Conservation (phyloP, 2,329 filamentous ascomycete species). For the Tympanopsis confertula region DNA sequence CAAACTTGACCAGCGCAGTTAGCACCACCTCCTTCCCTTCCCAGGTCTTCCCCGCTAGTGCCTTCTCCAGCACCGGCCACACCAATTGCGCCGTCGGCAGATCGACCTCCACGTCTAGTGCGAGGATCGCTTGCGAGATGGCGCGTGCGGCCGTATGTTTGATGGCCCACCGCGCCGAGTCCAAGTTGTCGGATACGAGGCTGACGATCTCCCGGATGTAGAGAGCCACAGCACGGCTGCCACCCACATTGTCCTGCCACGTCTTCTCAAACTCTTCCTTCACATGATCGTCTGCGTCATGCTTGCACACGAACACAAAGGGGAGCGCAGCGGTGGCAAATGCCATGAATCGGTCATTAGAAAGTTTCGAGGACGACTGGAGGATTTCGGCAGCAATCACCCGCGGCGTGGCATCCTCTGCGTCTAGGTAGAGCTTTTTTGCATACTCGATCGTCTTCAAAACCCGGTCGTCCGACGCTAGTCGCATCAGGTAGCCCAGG, state of each 20-base stretch:
- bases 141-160: slow-evolving; percentile 80
- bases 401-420: slow-evolving; percentile 66
- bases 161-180: slow-evolving; percentile 76
- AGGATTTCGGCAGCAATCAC: slow-evolving; percentile 75
- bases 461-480: slow-evolving; percentile 35
- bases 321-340: slow-evolving; percentile 68
- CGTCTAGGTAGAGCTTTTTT: slow-evolving; percentile 66
- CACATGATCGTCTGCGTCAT: slow-evolving; percentile 74
- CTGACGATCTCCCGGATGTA: slow-evolving; percentile 73
- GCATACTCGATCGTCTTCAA: slow-evolving; percentile 38
- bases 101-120: slow-evolving; percentile 48
- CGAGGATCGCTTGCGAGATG: slow-evolving; percentile 60
- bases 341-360: slow-evolving; percentile 75
- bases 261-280: slow-evolving; percentile 70
- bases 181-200: slow-evolving; percentile 57
- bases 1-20: slow-evolving; percentile 67
- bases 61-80: slow-evolving; percentile 77
- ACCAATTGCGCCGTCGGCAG: slow-evolving; percentile 46
- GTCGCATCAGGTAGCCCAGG: slow-evolving; percentile 70
- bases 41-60: slow-evolving; percentile 81
- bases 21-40: slow-evolving; percentile 80
- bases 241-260: slow-evolving; percentile 85
- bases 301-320: slow-evolving; percentile 76
- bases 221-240: slow-evolving; percentile 66
- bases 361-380: slow-evolving; percentile 71